phyloP scores from a whole-genome alignment of 192 early-diverging fungal genomes.

The Kickxella alabastrina region DNA sequence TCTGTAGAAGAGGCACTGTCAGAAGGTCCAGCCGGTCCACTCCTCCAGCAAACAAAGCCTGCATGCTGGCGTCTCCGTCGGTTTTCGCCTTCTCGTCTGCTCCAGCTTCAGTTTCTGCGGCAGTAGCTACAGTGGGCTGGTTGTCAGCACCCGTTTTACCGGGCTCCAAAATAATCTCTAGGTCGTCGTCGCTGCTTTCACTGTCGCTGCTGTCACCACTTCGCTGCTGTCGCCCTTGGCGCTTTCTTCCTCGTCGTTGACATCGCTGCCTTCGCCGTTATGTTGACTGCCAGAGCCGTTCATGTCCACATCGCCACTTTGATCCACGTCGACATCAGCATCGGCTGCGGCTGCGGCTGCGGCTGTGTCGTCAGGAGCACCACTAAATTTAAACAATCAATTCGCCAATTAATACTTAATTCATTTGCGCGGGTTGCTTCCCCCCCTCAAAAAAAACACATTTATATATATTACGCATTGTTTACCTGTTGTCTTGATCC shows the following conservation, averaged over 20 bases:
- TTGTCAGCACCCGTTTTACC: slow-evolving; percentile 9
- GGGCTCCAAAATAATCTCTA: slow-evolving; percentile 46
- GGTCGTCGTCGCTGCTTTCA: slow-evolving; percentile 29
- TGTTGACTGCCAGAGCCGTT: not conserved
- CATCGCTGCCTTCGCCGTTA: slow-evolving; percentile 4
- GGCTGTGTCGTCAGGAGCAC: not conserved
- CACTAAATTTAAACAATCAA: too few relatives aligned
- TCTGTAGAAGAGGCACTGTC: slow-evolving; percentile 59
- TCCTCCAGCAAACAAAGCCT: slow-evolving; percentile 28
- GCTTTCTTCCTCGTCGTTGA: not conserved
- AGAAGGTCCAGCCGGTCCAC: slow-evolving; percentile 40
- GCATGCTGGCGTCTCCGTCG: slow-evolving; percentile 11
- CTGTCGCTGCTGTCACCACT: not conserved
- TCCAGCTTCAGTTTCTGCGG: not conserved
- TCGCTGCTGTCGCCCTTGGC: slow-evolving; percentile 2
- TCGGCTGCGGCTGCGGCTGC: not conserved
- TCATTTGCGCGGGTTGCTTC: too few relatives aligned
- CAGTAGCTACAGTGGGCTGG: slow-evolving; percentile 5
- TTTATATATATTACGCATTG: not conserved
- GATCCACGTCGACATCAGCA: not conserved
- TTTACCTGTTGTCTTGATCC: not conserved
- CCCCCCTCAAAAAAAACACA: too few relatives aligned
- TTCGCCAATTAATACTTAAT: too few relatives aligned
- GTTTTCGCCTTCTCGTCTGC: not conserved
- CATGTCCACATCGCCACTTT: not conserved